Base-by-base conservation (phyloP, 345 rosid species). In the Euphorbia peplus region DNA sequence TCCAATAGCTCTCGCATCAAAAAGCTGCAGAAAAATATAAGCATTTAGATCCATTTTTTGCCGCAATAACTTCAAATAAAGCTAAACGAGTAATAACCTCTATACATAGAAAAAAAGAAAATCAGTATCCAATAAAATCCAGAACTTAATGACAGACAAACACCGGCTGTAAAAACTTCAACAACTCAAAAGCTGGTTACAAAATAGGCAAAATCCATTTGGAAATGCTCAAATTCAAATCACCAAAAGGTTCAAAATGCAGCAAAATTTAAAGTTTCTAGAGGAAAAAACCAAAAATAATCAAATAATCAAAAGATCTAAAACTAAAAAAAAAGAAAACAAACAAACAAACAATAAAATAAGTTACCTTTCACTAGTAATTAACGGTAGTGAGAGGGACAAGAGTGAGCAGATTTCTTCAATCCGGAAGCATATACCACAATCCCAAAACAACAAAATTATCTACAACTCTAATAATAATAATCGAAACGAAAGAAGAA, bases 31-130 rank as follows among this genome's bases (percentile, higher is more conserved):
- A 68, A 9, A 35, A 60, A 68, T 6, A 66, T 3, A 63, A 70
- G 26, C 67, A 66, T 72, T 80, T 60, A 84, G 86, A 84, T 80
- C 77, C 80, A 64, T 39, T 26, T n/a, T 37, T 22, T 58, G 50
- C 46, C 29, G 54, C 30, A 70, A 66, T 42, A 69, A 26, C 63
- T 56, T 47, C 66, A 47, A 28, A 54, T 21, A 63, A 55, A 61
- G 62, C 69, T 14, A 68, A 0, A 54, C 24, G 56, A 64, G 14
- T 63, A 70, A 37, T 14, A 70, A 60, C 41, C 55, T 61, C 41
- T 60, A 54, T 46, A n/a, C 8, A 4, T 21, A 18, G 32, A 70
- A 46, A 10, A 39, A 22, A 26, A 35, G 21, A 62, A 14, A 13
- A 22, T 13, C 50, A 51, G 57, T 13, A 70, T 18, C 22, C 39